Conservation (phyloP, 2,329 filamentous ascomycete species). For the Ophiostoma ips region DNA sequence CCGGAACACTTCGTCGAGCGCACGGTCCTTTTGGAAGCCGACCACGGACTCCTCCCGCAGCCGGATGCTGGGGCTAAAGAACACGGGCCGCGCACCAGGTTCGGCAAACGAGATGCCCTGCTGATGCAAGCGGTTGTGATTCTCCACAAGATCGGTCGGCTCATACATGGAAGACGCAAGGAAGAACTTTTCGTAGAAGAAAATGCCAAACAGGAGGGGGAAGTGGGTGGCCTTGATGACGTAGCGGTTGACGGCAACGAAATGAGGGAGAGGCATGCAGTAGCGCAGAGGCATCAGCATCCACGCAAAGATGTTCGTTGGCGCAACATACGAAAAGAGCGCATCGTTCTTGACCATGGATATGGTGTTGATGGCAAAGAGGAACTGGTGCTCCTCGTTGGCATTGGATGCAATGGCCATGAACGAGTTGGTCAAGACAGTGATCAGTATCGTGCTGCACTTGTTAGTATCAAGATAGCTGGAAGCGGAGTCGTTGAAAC, state of each 20-base stretch:
- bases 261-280: constrained; percentile 63
- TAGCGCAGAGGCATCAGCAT: constrained; percentile 71
- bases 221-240: constrained; percentile 88
- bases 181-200: constrained; percentile 69
- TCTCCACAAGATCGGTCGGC: constrained; percentile 74
- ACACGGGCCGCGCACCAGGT: constrained; percentile 38
- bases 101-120: constrained; percentile 44
- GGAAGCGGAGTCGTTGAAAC: no score
- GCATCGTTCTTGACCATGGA: constrained; percentile 98
- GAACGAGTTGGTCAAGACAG: constrained; percentile 91
- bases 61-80: constrained; percentile 61
- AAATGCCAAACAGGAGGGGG: constrained; percentile 76
- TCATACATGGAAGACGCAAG: constrained; percentile 66
- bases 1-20: constrained; percentile 82
- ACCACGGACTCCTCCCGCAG: constrained; percentile 76
- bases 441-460: constrained; percentile 64
- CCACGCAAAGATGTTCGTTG: constrained; percentile 86
- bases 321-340: constrained; percentile 84
- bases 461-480: no score
- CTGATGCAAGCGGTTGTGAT: constrained; percentile 37
- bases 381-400: constrained; percentile 80
- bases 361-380: constrained; percentile 94
- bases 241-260: constrained; percentile 74
- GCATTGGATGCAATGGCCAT: constrained; percentile 91
- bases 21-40: constrained; percentile 79